A percentile compares a stretch with the other conserved stretches of the same genome.
These are phyloP conservation scores for Grosmannia serpens DNA, from an alignment of 2,329 filamentous ascomycete genomes.

Conservation along the genomic window DNA sequence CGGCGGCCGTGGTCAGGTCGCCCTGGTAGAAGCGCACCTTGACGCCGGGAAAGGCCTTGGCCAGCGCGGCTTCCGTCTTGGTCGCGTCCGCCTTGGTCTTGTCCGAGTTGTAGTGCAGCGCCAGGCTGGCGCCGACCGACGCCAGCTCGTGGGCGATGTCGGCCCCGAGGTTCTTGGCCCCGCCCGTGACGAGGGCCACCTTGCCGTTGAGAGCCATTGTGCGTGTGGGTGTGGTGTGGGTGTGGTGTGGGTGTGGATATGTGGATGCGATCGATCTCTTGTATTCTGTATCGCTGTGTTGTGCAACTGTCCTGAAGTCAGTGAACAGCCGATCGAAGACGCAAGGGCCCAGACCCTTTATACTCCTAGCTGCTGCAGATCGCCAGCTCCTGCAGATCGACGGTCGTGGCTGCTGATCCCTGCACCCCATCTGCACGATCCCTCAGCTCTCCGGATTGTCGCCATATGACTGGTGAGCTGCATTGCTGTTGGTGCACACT, in stretches of 20 bases:
- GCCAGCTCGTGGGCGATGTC: conserved; percentile 25
- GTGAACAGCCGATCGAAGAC: background rate
- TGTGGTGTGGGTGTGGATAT: too few species aligned
- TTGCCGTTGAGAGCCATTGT: conserved; percentile 21
- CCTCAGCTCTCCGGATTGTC: background rate
- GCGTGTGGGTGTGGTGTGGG: too few species aligned
- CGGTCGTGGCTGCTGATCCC: background rate
- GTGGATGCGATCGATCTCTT: too few species aligned
- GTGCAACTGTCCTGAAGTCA: background rate
- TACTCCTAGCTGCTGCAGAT: background rate
- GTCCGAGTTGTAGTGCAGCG: conserved; percentile 26
- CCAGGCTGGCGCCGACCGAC: conserved; percentile 19
- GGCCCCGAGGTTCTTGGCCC: conserved; percentile 29
- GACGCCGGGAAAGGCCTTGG: conserved; percentile 17
- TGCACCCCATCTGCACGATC: background rate
- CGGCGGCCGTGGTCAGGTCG: conserved; percentile 27
- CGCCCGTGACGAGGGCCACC: conserved; percentile 29
- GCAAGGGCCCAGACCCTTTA: background rate
- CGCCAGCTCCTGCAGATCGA: background rate
- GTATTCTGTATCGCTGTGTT: too few species aligned
- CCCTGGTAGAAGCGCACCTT: conserved; percentile 29
- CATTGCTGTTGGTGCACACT: background rate
- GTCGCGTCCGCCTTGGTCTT: conserved; percentile 24
- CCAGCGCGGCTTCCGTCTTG: conserved; percentile 25
- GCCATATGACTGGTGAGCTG: background rate